Evolutionary conservation across 305 asterid species (phyloP).

Genomic region (Euphrasia arctica): DNA sequence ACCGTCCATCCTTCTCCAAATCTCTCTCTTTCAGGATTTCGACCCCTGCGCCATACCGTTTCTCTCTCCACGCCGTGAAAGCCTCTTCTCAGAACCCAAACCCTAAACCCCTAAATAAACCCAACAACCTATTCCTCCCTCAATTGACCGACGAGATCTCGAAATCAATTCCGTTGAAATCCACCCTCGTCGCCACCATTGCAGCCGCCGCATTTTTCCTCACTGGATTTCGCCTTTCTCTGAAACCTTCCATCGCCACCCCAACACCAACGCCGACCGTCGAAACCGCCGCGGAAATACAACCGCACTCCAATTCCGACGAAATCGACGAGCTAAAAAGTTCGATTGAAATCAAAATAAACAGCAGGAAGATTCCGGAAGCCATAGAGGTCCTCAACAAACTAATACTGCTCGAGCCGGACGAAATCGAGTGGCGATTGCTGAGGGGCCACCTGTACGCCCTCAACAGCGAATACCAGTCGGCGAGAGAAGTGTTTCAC

Average conservation of each 20-base stretch:
- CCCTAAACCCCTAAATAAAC: conserved; percentile 7
- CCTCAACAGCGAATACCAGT: conserved; percentile 40
- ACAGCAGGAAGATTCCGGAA: conserved; percentile 40
- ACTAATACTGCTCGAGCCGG: conserved; percentile 49
- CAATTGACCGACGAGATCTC: not conserved
- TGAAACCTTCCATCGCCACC: conserved; percentile 34
- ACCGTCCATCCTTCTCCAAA: conserved; percentile 31
- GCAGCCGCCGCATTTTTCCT: conserved; percentile 49
- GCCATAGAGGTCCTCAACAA: conserved; percentile 44
- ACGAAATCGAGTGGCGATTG: conserved; percentile 55
- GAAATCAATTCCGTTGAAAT: conserved; percentile 23
- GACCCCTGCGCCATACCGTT: conserved; percentile 21
- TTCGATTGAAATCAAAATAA: conserved; percentile 51
- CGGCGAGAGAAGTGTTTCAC: conserved; percentile 46
- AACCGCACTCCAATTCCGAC: conserved; percentile 16
- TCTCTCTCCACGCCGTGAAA: conserved; percentile 20
- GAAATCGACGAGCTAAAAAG: conserved; percentile 40
- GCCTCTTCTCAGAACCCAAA: conserved; percentile 29
- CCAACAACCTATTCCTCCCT: not conserved
- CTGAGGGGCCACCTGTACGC: conserved; percentile 55
- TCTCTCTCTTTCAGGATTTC: conserved; percentile 32
- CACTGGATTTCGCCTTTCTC: conserved; percentile 26
- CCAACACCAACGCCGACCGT: conserved; percentile 25
- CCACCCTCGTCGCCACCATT: conserved; percentile 40
- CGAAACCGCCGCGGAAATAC: conserved; percentile 14